Base-by-base conservation (phyloP, 305 asterid genomes). In the Rubia peregrina region DNA sequence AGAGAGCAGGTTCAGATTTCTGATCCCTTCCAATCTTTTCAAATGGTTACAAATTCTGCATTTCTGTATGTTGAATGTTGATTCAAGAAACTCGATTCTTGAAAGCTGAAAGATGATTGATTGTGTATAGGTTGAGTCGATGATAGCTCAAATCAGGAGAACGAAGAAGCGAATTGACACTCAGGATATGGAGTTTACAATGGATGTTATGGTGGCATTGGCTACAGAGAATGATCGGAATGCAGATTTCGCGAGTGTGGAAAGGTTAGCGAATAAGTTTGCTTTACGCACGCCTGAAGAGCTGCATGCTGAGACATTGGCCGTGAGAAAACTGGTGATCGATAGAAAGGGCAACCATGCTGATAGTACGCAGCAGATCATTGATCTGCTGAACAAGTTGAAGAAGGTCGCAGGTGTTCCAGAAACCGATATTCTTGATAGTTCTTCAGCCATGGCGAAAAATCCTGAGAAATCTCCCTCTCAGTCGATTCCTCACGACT, bases 141-240 rank as follows among this genome's bases (percentile, higher is more conserved):
- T 87, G 74, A 78, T 83, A 9, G 67, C 65, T 55, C 98, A 93
- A 65, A 81, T 93, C 24, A 85, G 69, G 71, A 76, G 95, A 75
- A 86, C 95, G 26, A 88, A 83, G 59, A 80, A 73, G 75, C 71
- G 97, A 80, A 82, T 81, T 0, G 93, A 89, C 55, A 84, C 90
- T 0, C 97, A 89, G 74, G 96, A 93, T 79, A 93, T 93, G 90
- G 98, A 93, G 73, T 87, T 93, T 3, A 76, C 89, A 0, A 91
- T 90, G 94, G 98, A 93, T 78, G 67, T 91, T 75, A 89, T 93
- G 96, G 93, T 88, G 67, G 90, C 80, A 2, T 71, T 85, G 14
- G 89, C 94, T 21, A 76, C 83, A 0, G 81, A 79, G 64, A 67
- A 85, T 76, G 96, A 88, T 16, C 76, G 96, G 40, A 89, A 83